Conservation (phyloP, 208 protist genomes). For the Polymyxa betae region DNA sequence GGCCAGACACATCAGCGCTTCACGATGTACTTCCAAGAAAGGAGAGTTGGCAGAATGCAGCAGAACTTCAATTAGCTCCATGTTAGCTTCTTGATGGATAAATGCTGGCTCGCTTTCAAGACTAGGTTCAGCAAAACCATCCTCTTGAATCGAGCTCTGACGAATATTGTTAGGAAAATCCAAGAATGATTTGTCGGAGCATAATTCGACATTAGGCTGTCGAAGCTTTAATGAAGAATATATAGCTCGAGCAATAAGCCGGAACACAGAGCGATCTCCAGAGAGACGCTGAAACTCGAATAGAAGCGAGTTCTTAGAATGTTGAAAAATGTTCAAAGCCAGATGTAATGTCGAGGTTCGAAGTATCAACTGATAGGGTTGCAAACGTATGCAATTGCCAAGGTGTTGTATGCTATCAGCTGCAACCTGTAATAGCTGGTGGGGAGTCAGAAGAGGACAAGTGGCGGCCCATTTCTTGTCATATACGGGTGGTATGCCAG, state of each 20-base stretch:
- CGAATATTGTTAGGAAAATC: not conserved
- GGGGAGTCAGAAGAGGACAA: not conserved
- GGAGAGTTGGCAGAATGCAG: not conserved
- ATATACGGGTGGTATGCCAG: not conserved
- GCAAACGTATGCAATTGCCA: not conserved
- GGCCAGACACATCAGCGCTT: not conserved
- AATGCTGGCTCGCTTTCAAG: not conserved
- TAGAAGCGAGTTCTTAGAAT: not conserved
- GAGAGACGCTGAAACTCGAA: not conserved
- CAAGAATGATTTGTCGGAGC: not conserved
- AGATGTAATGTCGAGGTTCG: not conserved
- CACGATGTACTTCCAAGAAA: not conserved
- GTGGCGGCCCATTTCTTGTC: not conserved
- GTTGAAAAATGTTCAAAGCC: not conserved
- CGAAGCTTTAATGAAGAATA: not conserved
- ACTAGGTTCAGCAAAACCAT: not conserved
- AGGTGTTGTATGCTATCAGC: not conserved
- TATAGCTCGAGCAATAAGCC: not conserved
- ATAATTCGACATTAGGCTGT: not conserved
- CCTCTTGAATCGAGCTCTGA: not conserved
- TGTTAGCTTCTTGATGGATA: not conserved
- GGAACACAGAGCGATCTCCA: not conserved
- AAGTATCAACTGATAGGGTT: not conserved
- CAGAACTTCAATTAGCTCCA: not conserved
- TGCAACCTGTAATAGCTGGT: not conserved